Evolutionary conservation across 345 rosid species (phyloP).

Genomic region (Melaleuca alternifolia): DNA sequence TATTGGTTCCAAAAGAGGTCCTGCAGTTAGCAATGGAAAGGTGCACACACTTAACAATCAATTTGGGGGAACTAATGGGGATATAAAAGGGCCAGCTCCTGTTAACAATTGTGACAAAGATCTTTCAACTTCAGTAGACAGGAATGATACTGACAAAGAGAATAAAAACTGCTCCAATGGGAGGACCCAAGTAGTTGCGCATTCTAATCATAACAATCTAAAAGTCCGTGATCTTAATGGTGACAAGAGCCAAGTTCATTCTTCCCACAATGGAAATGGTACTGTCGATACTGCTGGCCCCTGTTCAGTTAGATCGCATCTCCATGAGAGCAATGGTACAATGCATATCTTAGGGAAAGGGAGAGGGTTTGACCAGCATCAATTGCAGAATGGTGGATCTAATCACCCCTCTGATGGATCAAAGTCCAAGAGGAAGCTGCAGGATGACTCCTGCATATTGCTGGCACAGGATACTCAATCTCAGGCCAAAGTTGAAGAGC

Average conservation of each 20-base stretch:
- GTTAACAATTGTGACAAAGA: conserved; percentile 34
- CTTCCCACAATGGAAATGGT: conserved; percentile 23
- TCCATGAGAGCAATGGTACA: conserved; percentile 20
- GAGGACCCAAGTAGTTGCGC: neutral
- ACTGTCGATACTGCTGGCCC: conserved; percentile 1
- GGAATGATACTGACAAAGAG: conserved; percentile 22
- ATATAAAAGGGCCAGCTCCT: conserved; percentile 8
- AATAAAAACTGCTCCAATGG: conserved; percentile 20
- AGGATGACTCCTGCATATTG: conserved; percentile 40
- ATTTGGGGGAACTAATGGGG: conserved; percentile 25
- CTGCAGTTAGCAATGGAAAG: conserved; percentile 35
- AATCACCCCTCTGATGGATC: conserved; percentile 14
- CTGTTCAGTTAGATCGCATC: conserved; percentile 18
- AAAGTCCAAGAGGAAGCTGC: conserved; percentile 33
- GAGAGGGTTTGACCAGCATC: conserved; percentile 13
- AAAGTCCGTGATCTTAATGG: neutral
- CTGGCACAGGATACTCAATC: conserved; percentile 53
- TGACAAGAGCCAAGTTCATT: neutral
- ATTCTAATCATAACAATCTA: neutral
- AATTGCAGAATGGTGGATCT: conserved; percentile 19
- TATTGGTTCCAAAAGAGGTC: conserved; percentile 34
- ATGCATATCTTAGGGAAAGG: conserved; percentile 3
- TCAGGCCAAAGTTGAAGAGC: conserved; percentile 42
- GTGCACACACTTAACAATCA: conserved; percentile 28
- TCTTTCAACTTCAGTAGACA: conserved; percentile 5